Percentiles rank a stretch among this genome's conserved stretches.
Conservation (phyloP, 2,329 filamentous ascomycete species). For the Aspergillus pseudonomiae region DNA sequence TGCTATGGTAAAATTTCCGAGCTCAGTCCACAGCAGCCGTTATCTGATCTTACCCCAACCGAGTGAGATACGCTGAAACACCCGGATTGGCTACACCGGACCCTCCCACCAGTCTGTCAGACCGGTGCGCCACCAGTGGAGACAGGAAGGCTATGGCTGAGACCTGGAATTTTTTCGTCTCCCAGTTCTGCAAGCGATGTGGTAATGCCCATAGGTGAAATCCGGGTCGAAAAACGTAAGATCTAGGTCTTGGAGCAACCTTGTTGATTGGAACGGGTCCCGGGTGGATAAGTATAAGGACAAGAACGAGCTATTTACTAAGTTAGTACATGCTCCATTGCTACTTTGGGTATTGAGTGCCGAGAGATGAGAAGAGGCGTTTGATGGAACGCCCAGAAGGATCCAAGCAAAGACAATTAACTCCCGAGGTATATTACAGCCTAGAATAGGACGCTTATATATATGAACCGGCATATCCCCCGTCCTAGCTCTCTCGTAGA, state of each 20-base stretch:
- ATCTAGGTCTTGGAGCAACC: not conserved
- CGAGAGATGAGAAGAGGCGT: not conserved
- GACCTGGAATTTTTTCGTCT: not conserved
- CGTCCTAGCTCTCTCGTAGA: not conserved
- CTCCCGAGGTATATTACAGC: conserved; percentile 7
- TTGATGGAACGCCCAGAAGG: not conserved
- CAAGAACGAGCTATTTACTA: not conserved
- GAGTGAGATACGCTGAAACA: not conserved
- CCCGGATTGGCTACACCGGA: not conserved
- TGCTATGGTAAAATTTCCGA: not conserved
- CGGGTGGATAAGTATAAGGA: not conserved
- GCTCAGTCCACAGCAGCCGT: not conserved
- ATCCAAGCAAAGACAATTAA: not conserved
- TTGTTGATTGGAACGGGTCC: not conserved
- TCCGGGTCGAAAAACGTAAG: not conserved
- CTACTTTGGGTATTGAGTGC: conserved; percentile 12
- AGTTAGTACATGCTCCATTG: not conserved
- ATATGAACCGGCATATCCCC: conserved; percentile 5
- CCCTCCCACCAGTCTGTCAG: not conserved
- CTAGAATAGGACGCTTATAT: conserved; percentile 1
- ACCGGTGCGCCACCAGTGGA: not conserved
- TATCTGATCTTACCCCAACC: not conserved
- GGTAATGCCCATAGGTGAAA: not conserved
- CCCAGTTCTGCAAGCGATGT: not conserved
- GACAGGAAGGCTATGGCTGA: not conserved